A percentile compares a stretch with the other conserved stretches of the same genome.
These are phyloP conservation scores for Selaginella moellendorffii DNA, from an alignment of 75 land plant species.

Conservation along the genomic window DNA sequence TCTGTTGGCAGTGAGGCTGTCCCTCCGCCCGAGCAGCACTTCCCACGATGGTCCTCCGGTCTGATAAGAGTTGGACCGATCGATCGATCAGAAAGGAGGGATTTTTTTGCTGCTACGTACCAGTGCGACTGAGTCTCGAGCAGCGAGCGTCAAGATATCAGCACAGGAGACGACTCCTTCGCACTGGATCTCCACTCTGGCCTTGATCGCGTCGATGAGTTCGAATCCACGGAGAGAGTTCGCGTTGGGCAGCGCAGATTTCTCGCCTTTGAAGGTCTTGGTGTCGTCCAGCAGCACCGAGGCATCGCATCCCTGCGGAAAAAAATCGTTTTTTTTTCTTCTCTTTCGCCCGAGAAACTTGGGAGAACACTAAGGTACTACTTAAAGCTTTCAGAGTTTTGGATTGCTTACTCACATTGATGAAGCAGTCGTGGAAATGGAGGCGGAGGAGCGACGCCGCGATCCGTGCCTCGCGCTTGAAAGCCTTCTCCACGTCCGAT, in stretches of 20 bases:
- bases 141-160: not conserved
- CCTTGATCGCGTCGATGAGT: conserved; percentile 5
- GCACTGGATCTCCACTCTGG: not conserved
- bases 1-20: not conserved
- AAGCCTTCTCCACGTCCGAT: not conserved
- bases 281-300: conserved; percentile 10
- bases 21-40: conserved; percentile 1
- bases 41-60: conserved; percentile 9
- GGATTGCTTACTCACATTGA: not conserved
- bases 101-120: not conserved
- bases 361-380: not conserved
- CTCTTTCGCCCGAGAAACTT: too few relatives aligned
- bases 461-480: not conserved
- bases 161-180: not conserved
- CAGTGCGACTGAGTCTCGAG: conserved; percentile 3
- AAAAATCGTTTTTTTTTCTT: conserved; percentile 17
- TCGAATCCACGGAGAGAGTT: conserved; percentile 1
- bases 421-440: not conserved
- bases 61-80: too few relatives aligned
- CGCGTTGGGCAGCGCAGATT: not conserved
- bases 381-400: too few relatives aligned
- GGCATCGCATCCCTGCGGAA: conserved; percentile 20
- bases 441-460: not conserved
- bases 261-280: not conserved
- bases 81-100: too few relatives aligned